Evolutionary conservation across 768 basidiomycete species (phyloP).

Genomic region (Tylopilus felleus): DNA sequence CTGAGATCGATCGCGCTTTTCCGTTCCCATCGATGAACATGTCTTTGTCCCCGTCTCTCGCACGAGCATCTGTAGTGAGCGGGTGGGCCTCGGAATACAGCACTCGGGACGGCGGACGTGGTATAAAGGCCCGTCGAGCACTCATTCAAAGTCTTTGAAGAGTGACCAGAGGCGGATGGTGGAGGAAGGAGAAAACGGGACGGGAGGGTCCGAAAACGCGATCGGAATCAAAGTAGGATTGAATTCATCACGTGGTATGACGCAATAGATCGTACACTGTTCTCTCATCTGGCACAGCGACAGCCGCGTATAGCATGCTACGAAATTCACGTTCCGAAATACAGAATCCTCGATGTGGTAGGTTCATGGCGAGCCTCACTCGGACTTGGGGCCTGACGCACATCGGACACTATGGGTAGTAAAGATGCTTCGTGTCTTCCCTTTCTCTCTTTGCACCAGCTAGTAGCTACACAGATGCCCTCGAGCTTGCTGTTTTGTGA

Average conservation of each 20-base stretch:
- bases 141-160: conserved; percentile 16
- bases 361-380: no score
- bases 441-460: no score
- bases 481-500: no score
- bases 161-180: neutral
- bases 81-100: conserved; percentile 7
- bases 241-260: conserved; percentile 12
- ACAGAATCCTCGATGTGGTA: no score
- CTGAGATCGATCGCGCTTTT: conserved; percentile 21
- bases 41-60: conserved; percentile 7
- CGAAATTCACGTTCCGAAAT: no score
- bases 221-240: neutral
- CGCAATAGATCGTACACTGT: neutral
- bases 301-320: no score
- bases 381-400: no score
- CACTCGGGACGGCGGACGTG: conserved; percentile 15
- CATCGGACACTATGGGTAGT: no score
- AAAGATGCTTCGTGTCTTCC: no score
- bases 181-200: neutral
- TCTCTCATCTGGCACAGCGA: no score
- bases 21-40: conserved; percentile 4
- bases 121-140: conserved; percentile 26
- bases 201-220: neutral
- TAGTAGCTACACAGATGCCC: no score
- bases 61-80: neutral